Conservation (phyloP, 2,329 filamentous ascomycete species). For the Aspergillus sp. region DNA sequence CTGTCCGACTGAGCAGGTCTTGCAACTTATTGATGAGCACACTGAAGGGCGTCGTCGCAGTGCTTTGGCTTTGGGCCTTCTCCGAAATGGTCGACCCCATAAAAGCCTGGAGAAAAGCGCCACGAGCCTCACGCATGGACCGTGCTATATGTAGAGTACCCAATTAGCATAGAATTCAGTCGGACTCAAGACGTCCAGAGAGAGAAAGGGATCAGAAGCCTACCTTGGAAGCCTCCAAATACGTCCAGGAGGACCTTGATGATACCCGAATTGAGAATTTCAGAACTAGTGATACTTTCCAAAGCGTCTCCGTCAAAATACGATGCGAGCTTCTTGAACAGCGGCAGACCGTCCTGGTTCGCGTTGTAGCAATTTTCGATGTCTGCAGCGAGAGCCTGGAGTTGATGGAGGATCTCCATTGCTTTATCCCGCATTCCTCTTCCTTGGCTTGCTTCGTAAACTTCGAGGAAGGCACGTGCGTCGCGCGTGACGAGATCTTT, state of each 20-base stretch:
- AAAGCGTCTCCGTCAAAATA: slow-evolving; percentile 85
- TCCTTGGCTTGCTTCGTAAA: slow-evolving; percentile 69
- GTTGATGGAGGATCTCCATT: slow-evolving; percentile 60
- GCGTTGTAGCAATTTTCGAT: slow-evolving; percentile 63
- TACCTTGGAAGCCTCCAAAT: slow-evolving; percentile 59
- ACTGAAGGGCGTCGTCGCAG: slow-evolving; percentile 75
- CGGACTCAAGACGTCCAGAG: too few species aligned
- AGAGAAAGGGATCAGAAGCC: too few species aligned
- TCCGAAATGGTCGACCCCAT: slow-evolving; percentile 62
- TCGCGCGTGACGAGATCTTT: slow-evolving; percentile 65
- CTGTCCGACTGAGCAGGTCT: slow-evolving; percentile 87
- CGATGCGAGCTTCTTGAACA: slow-evolving; percentile 68
- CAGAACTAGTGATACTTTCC: slow-evolving; percentile 90
- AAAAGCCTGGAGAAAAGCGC: slow-evolving; percentile 83
- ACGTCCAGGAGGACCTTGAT: slow-evolving; percentile 75
- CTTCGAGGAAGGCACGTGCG: slow-evolving; percentile 74
- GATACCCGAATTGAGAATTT: slow-evolving; percentile 82
- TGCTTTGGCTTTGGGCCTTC: slow-evolving; percentile 56
- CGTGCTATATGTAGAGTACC: slow-evolving; percentile 6
- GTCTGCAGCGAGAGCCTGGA: slow-evolving; percentile 63
- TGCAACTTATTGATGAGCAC: slow-evolving; percentile 89
- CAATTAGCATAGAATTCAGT: not conserved
- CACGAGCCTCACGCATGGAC: slow-evolving; percentile 52
- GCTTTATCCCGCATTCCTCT: slow-evolving; percentile 73
- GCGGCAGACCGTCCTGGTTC: slow-evolving; percentile 45